These are phyloP conservation scores for Clausena lansium DNA, from an alignment of 345 rosid genomes.

Conservation along the genomic window DNA sequence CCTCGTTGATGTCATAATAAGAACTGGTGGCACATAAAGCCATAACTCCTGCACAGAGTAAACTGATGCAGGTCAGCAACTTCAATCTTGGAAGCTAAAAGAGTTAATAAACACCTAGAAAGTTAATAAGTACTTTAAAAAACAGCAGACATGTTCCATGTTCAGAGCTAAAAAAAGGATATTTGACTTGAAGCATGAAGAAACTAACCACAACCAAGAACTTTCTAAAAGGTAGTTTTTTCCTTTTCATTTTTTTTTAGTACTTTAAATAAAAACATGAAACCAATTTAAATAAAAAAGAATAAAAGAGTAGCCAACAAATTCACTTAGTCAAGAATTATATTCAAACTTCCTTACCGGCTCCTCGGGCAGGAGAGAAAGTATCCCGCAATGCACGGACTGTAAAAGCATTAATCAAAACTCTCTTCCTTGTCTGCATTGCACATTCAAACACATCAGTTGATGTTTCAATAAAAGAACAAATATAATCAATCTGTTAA, in stretches of 20 bases:
- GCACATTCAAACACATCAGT: constrained; percentile 18
- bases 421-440: constrained; percentile 90
- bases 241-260: not conserved
- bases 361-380: constrained; percentile 98
- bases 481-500: not conserved
- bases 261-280: not conserved
- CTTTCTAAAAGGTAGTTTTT: not conserved
- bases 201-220: not conserved
- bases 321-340: not conserved
- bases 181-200: not conserved
- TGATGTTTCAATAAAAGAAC: constrained; percentile 16
- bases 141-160: not conserved
- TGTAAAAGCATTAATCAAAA: constrained; percentile 94
- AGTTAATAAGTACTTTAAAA: not conserved
- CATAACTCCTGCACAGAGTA: constrained; percentile 68
- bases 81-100: not conserved
- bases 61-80: constrained; percentile 11
- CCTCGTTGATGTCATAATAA: constrained; percentile 79
- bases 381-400: constrained; percentile 97
- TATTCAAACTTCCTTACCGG: constrained; percentile 53
- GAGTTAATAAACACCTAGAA: constrained; percentile 6
- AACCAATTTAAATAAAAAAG: not conserved
- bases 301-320: not conserved
- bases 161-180: not conserved
- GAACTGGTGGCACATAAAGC: constrained; percentile 96